Conservation (phyloP, 768 basidiomycete genomes). For the Suillus americanus region DNA sequence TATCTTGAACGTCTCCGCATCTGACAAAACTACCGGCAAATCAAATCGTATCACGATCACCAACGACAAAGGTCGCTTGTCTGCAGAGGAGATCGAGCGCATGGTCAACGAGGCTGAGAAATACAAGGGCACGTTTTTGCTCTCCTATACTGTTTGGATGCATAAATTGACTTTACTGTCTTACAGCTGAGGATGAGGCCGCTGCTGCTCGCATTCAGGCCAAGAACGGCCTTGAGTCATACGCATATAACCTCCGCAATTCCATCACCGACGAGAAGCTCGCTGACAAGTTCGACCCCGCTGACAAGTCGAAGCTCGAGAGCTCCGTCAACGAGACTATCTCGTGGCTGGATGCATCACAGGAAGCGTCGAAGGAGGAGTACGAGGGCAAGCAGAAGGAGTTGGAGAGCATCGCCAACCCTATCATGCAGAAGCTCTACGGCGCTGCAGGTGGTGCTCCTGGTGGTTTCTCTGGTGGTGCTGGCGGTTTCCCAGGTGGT, state of each 20-base stretch:
- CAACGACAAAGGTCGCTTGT: slow-evolving; percentile 95
- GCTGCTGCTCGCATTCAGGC: slow-evolving; percentile 78
- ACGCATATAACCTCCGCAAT: slow-evolving; percentile 93
- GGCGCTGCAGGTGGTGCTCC: slow-evolving; percentile 49
- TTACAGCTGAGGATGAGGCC: slow-evolving; percentile 77
- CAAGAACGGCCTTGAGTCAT: slow-evolving; percentile 94
- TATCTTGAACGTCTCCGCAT: slow-evolving; percentile 92
- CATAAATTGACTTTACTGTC: slow-evolving; percentile 15
- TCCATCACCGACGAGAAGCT: slow-evolving; percentile 84
- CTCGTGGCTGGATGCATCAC: slow-evolving; percentile 80
- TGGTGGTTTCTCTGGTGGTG: slow-evolving; percentile 60
- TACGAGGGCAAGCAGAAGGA: slow-evolving; percentile 94
- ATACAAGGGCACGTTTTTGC: slow-evolving; percentile 64
- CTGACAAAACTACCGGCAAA: slow-evolving; percentile 97
- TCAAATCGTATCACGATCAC: slow-evolving; percentile 92
- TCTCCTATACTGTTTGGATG: background rate
- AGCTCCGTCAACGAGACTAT: slow-evolving; percentile 80
- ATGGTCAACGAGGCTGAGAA: slow-evolving; percentile 96
- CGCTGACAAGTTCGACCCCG: slow-evolving; percentile 81
- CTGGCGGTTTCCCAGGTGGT: slow-evolving; percentile 42
- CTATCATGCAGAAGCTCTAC: slow-evolving; percentile 76
- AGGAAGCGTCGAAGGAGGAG: slow-evolving; percentile 92
- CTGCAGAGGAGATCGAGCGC: slow-evolving; percentile 97
- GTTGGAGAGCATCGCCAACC: slow-evolving; percentile 80
- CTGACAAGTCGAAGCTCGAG: slow-evolving; percentile 85